Conservation (phyloP, 345 rosid species). For the Crucihimalaya himalaica region DNA sequence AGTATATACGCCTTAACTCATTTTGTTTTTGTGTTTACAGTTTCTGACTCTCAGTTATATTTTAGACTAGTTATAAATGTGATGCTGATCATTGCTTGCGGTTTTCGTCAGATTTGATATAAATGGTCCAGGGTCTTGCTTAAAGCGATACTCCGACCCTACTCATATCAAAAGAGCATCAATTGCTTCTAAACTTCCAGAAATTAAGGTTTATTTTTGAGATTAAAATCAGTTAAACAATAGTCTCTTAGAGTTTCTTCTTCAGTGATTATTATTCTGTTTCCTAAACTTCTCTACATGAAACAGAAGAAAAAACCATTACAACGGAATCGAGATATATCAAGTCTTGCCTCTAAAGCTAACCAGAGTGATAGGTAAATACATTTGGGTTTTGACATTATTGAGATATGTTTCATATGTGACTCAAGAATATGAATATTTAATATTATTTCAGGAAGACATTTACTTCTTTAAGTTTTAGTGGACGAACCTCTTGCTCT, state of each 20-base stretch:
- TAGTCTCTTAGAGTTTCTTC: not conserved
- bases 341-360: slow-evolving; percentile 25
- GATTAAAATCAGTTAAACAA: not conserved
- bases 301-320: slow-evolving; percentile 34
- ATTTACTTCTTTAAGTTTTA: slow-evolving; percentile 34
- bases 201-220: slow-evolving; percentile 58
- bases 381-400: slow-evolving; percentile 1
- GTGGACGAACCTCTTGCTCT: slow-evolving; percentile 35
- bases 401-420: slow-evolving; percentile 14
- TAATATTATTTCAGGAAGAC: slow-evolving; percentile 25
- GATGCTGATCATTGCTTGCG: slow-evolving; percentile 21
- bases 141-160: slow-evolving; percentile 88
- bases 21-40: not conserved
- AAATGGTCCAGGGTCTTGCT: slow-evolving; percentile 90
- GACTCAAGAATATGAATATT: not conserved
- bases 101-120: slow-evolving; percentile 70
- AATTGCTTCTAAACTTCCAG: slow-evolving; percentile 53
- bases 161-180: slow-evolving; percentile 72
- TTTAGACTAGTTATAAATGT: slow-evolving; percentile 7
- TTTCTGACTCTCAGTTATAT: not conserved
- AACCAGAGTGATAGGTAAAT: slow-evolving; percentile 33
- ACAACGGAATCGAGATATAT: slow-evolving; percentile 17
- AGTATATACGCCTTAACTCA: slow-evolving; percentile 45
- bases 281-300: slow-evolving; percentile 2
- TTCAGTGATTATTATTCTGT: not conserved